Evolutionary conservation across 345 rosid species (phyloP).

Genomic region (Rhodamnia rubescens): DNA sequence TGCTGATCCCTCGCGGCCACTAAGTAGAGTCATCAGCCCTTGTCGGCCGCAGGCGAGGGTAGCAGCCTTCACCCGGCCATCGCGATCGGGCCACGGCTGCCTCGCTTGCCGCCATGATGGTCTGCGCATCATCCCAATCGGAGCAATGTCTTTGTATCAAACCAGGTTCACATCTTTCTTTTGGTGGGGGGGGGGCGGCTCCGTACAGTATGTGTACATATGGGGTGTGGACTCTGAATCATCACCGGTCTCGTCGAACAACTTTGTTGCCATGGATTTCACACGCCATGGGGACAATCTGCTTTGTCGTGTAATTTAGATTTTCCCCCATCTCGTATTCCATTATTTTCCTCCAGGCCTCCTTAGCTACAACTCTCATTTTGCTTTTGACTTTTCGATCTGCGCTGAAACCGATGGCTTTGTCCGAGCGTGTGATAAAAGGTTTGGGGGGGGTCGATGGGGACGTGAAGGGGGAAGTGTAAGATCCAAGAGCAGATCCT

Average conservation of each 20-base stretch:
- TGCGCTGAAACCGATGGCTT: constrained; percentile 15
- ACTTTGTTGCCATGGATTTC: not conserved
- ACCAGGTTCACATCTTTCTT: not conserved
- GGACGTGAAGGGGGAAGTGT: constrained; percentile 38
- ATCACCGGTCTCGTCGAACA: not conserved
- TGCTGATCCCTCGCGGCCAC: too few relatives aligned
- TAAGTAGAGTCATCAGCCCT: too few relatives aligned
- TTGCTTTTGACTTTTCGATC: constrained; percentile 3
- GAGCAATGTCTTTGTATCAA: not conserved
- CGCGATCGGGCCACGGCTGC: too few relatives aligned
- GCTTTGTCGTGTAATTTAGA: not conserved
- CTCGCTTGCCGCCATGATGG: too few relatives aligned
- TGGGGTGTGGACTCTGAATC: not conserved
- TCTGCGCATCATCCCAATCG: not conserved
- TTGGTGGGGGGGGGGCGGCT: not conserved
- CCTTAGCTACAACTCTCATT: not conserved
- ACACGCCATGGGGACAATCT: not conserved
- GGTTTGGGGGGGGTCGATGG: constrained; percentile 16
- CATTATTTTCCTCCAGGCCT: not conserved
- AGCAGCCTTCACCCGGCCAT: too few relatives aligned
- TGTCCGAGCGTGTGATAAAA: constrained; percentile 33
- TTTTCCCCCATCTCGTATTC: not conserved
- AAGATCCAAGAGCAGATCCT: constrained; percentile 48
- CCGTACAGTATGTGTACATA: not conserved
- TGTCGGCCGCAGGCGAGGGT: too few relatives aligned